These are phyloP conservation scores for Geotrichum candidum DNA, from an alignment of 1,139 yeast genomes.

Conservation along the genomic window DNA sequence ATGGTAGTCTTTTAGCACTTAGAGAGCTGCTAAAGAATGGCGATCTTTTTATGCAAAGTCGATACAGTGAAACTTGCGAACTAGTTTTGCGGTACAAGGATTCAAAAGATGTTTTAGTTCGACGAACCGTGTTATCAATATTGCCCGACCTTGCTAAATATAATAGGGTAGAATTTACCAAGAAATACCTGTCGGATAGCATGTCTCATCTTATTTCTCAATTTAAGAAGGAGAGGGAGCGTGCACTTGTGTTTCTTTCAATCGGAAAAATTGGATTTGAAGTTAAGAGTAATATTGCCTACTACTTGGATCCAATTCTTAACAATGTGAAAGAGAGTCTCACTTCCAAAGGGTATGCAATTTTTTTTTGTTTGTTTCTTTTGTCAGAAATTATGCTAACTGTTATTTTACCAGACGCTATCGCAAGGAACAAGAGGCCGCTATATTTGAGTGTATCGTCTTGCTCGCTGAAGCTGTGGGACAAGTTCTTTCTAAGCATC, in stretches of 20 bases:
- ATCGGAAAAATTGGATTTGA: constrained; percentile 82
- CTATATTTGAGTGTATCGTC: constrained; percentile 84
- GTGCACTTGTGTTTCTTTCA: constrained; percentile 70
- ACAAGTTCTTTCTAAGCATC: constrained; percentile 86
- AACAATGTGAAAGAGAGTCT: constrained; percentile 81
- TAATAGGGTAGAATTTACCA: constrained; percentile 71
- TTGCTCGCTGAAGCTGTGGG: constrained; percentile 86
- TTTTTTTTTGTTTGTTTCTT: neutral
- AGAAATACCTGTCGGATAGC: constrained; percentile 73
- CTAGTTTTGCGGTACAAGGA: constrained; percentile 69
- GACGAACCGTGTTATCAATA: constrained; percentile 77
- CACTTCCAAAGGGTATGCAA: constrained; percentile 49
- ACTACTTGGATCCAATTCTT: constrained; percentile 79
- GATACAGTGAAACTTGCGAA: constrained; percentile 73
- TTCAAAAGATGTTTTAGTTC: constrained; percentile 65
- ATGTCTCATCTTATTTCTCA: constrained; percentile 73
- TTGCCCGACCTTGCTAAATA: constrained; percentile 79
- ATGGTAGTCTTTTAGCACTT: constrained; percentile 79
- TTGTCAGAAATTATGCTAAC: constrained; percentile 10
- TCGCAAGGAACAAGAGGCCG: constrained; percentile 73
- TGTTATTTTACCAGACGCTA: constrained; percentile 36
- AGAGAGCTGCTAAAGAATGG: constrained; percentile 68
- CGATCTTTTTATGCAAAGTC: constrained; percentile 61
- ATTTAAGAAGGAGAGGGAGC: constrained; percentile 70
- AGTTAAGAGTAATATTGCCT: constrained; percentile 81